Evolutionary conservation across 305 asterid species (phyloP).

Genomic region (Coffea humblotiana): DNA sequence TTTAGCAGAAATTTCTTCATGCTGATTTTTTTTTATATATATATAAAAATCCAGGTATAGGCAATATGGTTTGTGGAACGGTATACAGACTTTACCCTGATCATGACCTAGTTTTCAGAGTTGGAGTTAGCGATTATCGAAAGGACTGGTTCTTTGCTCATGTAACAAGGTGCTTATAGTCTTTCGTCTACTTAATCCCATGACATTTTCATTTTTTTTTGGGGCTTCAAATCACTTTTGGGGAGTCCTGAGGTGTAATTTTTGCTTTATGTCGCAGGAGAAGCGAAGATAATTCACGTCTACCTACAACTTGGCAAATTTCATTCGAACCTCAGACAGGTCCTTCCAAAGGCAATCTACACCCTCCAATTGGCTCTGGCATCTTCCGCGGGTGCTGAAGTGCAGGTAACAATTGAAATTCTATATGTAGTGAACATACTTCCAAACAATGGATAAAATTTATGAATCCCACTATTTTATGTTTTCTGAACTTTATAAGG

Average conservation of each 20-base stretch:
- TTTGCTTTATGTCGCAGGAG: slow-evolving; percentile 33
- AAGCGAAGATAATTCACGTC: slow-evolving; percentile 49
- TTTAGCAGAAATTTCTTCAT: no score
- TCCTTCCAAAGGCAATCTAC: slow-evolving; percentile 38
- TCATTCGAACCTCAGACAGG: slow-evolving; percentile 45
- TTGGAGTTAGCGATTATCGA: slow-evolving; percentile 45
- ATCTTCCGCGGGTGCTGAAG: slow-evolving; percentile 71
- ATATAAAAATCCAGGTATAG: slow-evolving; percentile 45
- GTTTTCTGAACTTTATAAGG: not conserved
- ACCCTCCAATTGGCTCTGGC: slow-evolving; percentile 76
- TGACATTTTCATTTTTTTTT: not conserved
- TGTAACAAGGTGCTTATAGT: slow-evolving; percentile 55
- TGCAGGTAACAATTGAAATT: slow-evolving; percentile 42
- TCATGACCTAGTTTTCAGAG: slow-evolving; percentile 52
- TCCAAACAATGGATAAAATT: no score
- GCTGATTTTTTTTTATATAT: not conserved
- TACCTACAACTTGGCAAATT: slow-evolving; percentile 77
- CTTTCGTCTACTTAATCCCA: not conserved
- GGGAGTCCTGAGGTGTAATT: no score
- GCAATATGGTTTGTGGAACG: slow-evolving; percentile 88
- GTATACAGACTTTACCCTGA: slow-evolving; percentile 70
- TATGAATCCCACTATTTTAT: no score
- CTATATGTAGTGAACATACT: not conserved
- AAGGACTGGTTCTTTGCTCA: slow-evolving; percentile 88
- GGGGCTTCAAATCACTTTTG: no score